These are phyloP conservation scores for Prunus fruticosa DNA, from an alignment of 306 rosid genomes.

Conservation along the genomic window DNA sequence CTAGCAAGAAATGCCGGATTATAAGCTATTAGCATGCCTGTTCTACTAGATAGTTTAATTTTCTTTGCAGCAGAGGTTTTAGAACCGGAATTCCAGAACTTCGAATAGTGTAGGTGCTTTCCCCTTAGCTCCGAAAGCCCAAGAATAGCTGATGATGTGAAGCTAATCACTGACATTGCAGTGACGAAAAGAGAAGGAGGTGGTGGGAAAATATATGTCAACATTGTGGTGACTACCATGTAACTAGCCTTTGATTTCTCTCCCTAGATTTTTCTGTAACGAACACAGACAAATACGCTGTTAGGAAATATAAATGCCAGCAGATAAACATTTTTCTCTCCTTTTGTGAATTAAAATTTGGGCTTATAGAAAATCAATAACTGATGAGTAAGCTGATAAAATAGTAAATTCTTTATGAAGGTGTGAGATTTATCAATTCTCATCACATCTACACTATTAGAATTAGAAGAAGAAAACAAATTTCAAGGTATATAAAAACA, in stretches of 20 bases:
- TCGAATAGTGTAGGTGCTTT: conserved; percentile 56
- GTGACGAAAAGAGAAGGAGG: conserved; percentile 42
- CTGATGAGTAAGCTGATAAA: no score
- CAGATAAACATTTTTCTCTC: no score
- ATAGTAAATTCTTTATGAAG: no score
- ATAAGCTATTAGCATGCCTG: conserved; percentile 58
- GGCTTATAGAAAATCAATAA: no score
- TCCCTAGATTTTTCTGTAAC: not conserved
- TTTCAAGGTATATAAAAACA: no score
- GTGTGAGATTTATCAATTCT: no score
- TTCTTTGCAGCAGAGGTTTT: not conserved
- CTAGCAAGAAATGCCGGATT: conserved; percentile 61
- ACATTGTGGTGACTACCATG: conserved; percentile 6
- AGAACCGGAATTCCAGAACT: conserved; percentile 34
- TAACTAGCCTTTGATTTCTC: not conserved
- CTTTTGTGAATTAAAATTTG: no score
- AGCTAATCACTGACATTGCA: conserved; percentile 34
- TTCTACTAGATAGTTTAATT: conserved; percentile 35
- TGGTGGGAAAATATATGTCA: conserved; percentile 38
- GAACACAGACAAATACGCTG: not conserved
- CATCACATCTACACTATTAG: no score
- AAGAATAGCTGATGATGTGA: conserved; percentile 2
- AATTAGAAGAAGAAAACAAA: no score
- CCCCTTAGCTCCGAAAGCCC: conserved; percentile 47
- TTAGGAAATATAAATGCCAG: not conserved